These are phyloP conservation scores for Penicillium fuscoglaucum DNA, from an alignment of 2,329 filamentous ascomycete species.

Conservation along the genomic window DNA sequence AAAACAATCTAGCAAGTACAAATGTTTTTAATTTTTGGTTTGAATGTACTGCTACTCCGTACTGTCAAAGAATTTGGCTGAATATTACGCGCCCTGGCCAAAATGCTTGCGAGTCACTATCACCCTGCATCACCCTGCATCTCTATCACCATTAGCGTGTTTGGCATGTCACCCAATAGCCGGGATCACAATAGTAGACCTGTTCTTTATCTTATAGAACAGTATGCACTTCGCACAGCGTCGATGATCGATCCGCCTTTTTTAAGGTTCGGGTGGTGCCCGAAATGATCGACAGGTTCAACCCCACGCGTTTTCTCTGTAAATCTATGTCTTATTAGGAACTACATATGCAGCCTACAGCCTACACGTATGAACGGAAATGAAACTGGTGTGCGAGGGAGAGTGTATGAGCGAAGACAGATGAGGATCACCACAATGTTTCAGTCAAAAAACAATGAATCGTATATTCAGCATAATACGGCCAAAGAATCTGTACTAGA, in stretches of 20 bases:
- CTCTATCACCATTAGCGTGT: too few species aligned
- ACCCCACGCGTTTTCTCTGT: background rate
- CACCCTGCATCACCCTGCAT: too few species aligned
- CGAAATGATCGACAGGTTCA: background rate
- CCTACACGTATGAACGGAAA: background rate
- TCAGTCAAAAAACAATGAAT: background rate
- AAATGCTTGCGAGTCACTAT: too few species aligned
- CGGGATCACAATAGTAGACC: background rate
- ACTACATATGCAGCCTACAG: background rate
- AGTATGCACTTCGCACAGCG: background rate
- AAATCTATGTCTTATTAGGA: background rate
- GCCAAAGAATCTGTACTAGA: background rate
- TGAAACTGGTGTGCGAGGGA: background rate
- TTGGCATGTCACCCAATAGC: background rate
- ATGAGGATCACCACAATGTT: background rate
- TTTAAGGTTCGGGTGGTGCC: background rate
- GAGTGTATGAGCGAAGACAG: too few species aligned
- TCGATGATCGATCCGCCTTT: background rate
- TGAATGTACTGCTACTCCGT: background rate
- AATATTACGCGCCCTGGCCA: background rate
- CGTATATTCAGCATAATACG: background rate
- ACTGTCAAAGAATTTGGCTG: background rate
- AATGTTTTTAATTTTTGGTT: conserved; percentile 35
- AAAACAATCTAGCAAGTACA: background rate
- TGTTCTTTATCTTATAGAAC: background rate